These are phyloP conservation scores for Sporopachydermia lactativora DNA, from an alignment of 805 yeast species.

Conservation along the genomic window DNA sequence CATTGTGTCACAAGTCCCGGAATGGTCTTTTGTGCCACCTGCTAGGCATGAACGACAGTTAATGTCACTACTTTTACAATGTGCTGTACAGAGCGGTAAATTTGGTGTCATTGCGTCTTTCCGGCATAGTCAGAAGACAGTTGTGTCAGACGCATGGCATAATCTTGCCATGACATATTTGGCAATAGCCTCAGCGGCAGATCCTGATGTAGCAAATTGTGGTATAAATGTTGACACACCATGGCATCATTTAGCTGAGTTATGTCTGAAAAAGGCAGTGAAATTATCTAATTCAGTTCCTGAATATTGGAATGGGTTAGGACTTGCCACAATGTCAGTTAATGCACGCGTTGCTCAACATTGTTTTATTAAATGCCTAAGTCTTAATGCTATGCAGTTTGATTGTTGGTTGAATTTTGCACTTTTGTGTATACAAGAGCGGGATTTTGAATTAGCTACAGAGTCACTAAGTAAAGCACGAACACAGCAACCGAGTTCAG, in stretches of 20 bases:
- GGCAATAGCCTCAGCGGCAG: conserved; percentile 13
- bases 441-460: conserved; percentile 59
- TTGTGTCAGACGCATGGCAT: conserved; percentile 27
- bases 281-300: conserved; percentile 56
- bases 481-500: conserved; percentile 64
- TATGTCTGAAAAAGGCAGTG: conserved; percentile 49
- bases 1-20: no score
- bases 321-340: conserved; percentile 50
- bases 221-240: no score
- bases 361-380: conserved; percentile 72
- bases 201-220: no score
- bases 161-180: conserved; percentile 55
- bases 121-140: not conserved
- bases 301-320: conserved; percentile 72
- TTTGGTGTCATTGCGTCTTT: conserved; percentile 25
- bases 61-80: no score
- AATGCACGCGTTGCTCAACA: conserved; percentile 79
- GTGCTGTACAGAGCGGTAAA: conserved; percentile 13
- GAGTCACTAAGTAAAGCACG: conserved; percentile 64
- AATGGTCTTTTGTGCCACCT: no score
- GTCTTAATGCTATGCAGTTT: conserved; percentile 54
- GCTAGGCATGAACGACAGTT: no score
- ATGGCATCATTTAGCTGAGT: conserved; percentile 38
- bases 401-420: conserved; percentile 75
- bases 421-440: conserved; percentile 49